Conservation (phyloP, 306 rosid species). For the Parietaria judaica region DNA sequence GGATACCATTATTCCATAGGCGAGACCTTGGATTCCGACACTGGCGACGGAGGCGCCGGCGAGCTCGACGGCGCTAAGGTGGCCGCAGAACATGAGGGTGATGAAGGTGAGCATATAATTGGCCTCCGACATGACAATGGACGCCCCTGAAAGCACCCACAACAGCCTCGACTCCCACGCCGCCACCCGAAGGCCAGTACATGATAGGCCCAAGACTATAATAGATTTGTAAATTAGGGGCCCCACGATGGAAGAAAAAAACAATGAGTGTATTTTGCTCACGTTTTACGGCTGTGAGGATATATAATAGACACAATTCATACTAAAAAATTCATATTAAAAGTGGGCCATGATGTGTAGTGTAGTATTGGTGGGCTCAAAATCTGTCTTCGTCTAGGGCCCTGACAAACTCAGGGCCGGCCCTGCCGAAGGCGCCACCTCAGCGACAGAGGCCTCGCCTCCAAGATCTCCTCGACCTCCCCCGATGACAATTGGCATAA, state of each 20-base stretch:
- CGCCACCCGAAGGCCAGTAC: slow-evolving; percentile 42
- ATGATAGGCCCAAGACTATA: no score
- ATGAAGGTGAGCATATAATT: slow-evolving; percentile 40
- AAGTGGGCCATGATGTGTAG: no score
- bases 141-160: slow-evolving; percentile 39
- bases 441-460: slow-evolving; percentile 12
- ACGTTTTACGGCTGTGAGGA: no score
- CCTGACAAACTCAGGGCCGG: no score
- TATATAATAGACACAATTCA: no score
- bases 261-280: no score
- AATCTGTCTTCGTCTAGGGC: no score
- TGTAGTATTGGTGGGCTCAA: no score
- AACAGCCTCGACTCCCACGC: slow-evolving; percentile 62
- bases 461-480: slow-evolving; percentile 32
- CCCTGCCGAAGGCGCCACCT: slow-evolving; percentile 38
- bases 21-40: slow-evolving; percentile 68
- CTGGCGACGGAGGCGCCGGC: slow-evolving; percentile 67
- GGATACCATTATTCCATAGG: slow-evolving; percentile 64
- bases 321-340: no score
- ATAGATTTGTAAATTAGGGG: no score
- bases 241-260: no score
- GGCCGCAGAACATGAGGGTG: slow-evolving; percentile 50
- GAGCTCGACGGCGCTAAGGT: slow-evolving; percentile 45
- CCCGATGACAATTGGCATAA: slow-evolving; percentile 32
- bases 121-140: slow-evolving; percentile 28